Evolutionary conservation across 345 rosid genomes (phyloP), one percentile per base, ranked within the genome.

Genomic region (Stellera chamaejasme): DNA sequence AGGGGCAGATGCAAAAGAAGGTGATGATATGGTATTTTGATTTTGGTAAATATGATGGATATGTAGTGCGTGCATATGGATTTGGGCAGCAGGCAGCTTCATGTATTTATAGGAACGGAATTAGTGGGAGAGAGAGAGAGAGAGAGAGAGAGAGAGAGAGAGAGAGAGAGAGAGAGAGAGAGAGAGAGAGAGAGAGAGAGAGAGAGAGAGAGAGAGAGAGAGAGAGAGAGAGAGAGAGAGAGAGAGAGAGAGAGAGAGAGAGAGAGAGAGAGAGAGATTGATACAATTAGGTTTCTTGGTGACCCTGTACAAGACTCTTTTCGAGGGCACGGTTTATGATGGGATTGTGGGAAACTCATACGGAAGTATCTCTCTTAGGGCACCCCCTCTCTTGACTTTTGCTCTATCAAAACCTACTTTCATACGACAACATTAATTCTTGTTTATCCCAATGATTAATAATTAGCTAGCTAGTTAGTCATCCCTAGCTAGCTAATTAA

Each of bases 91-190:
- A 55, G 49, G 65, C 55, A 26, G 48, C 4, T 55, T 23, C 43
- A 19, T 23, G 27, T 69, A 75, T 72, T 78, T 78, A 78, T 78
- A 75, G 75, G 50, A 44, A 52, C 27, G 26, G n/a, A 11, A 1
- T 16, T 3, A 32, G 39, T 8, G 7, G 39, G 3, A 32, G 5
- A 32, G 8, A 10, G 12, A 45, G 46, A 43, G 45, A 47, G 13
- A 50, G 53, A 27, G 36, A 43, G 27, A 10, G 12, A 45, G 46
- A 43, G 45, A 47, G 13, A 50, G 53, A 27, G 36, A 43, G 3
- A 32, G 5, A 32, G 8, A 10, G 12, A 45, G 46, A 43, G 45
- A 47, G 13, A 50, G 53, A 27, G 36, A 43, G 27, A n/a, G 3
- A 32, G 5, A 32, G 8, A 10, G 12, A 45, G 46, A 43, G 45